Conservation (phyloP, 805 yeast genomes). For the Cyberlindnera nakhonratchasimensis region DNA sequence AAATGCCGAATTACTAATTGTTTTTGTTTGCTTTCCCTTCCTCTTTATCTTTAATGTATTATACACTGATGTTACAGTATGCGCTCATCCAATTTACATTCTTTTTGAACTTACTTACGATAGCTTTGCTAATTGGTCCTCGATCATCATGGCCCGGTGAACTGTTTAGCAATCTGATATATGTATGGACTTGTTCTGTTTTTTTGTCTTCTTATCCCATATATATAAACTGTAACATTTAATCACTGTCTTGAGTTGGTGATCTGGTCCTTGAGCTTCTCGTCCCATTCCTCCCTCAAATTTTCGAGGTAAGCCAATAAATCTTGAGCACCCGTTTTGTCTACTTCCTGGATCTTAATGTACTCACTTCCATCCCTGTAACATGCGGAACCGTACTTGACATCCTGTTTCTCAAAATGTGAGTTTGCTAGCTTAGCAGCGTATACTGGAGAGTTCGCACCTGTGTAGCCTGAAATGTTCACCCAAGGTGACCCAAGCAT, state of each 20-base stretch:
- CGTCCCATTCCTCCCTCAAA: conserved; percentile 68
- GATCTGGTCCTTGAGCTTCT: conserved; percentile 69
- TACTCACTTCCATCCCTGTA: conserved; percentile 62
- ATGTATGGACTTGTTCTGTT: neutral
- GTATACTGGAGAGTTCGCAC: conserved; percentile 82
- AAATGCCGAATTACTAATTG: neutral
- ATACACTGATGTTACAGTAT: too few species aligned
- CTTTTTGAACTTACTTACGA: too few species aligned
- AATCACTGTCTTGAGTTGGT: conserved; percentile 31
- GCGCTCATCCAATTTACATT: too few species aligned
- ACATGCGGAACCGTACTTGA: conserved; percentile 74
- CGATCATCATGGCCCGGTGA: too few species aligned
- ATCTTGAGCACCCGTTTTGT: conserved; percentile 60
- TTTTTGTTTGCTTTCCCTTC: neutral
- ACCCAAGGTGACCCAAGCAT: conserved; percentile 84
- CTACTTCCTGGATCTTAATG: conserved; percentile 53
- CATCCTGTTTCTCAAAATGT: conserved; percentile 40
- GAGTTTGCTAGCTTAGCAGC: conserved; percentile 56
- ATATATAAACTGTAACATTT: too few species aligned
- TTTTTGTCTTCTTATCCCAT: neutral
- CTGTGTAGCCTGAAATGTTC: conserved; percentile 81
- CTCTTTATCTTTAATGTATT: too few species aligned
- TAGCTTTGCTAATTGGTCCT: too few species aligned
- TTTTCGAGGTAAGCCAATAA: conserved; percentile 61
- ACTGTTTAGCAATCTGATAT: too few species aligned